Percentiles rank a stretch among this genome's conserved stretches.
Evolutionary conservation across 768 basidiomycete species (phyloP).

Genomic region (Kwoniella pini): DNA sequence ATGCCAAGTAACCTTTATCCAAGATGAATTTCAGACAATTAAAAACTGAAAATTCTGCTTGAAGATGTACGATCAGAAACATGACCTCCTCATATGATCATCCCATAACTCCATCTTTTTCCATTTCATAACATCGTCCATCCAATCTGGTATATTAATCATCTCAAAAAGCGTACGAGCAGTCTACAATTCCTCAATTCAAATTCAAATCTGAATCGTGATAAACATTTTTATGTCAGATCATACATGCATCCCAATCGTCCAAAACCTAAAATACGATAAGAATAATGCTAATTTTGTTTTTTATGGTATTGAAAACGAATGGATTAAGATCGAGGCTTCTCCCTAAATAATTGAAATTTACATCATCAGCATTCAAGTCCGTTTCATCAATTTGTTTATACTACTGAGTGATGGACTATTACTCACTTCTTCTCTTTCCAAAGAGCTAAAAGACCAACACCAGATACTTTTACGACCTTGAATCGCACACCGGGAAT

Average conservation of each 20-base stretch:
- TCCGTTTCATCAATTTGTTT: background rate
- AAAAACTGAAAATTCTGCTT: no score
- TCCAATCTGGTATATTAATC: no score
- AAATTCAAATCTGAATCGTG: no score
- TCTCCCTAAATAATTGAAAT: slow-evolving; percentile 35
- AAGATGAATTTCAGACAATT: no score
- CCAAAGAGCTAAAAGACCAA: slow-evolving; percentile 96
- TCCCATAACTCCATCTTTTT: no score
- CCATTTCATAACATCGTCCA: no score
- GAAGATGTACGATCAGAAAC: no score
- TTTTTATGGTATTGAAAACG: background rate
- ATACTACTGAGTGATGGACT: background rate
- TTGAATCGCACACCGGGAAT: slow-evolving; percentile 99
- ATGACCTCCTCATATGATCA: no score
- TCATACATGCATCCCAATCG: slow-evolving; percentile 38
- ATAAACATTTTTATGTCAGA: slow-evolving; percentile 19
- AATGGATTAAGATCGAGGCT: slow-evolving; percentile 46
- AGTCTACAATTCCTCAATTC: no score
- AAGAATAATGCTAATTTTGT: slow-evolving; percentile 9
- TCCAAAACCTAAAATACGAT: slow-evolving; percentile 20
- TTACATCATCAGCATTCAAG: slow-evolving; percentile 17
- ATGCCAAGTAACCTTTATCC: no score
- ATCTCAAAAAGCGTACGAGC: no score
- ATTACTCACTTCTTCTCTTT: slow-evolving; percentile 85
- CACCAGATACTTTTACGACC: slow-evolving; percentile 99